These are phyloP conservation scores for Durio zibethinus DNA, from an alignment of 345 rosid genomes.

Conservation along the genomic window DNA sequence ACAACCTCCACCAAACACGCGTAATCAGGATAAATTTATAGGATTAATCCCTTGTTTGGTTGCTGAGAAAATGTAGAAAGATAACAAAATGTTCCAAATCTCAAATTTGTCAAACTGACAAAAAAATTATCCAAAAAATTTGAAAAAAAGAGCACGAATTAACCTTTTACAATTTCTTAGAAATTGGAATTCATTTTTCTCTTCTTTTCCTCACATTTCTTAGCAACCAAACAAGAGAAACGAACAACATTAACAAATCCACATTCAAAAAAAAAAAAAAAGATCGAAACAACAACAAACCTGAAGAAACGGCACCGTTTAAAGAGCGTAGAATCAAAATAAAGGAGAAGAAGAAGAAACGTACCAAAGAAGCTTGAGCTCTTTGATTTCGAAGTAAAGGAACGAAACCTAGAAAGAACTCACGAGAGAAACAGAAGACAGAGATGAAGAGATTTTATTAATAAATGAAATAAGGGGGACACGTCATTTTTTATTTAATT, in stretches of 20 bases:
- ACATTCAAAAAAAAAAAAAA: slow-evolving; percentile 18
- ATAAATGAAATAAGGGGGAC: slow-evolving; percentile 2
- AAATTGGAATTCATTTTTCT: slow-evolving; percentile 14
- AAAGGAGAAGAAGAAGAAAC: slow-evolving; percentile 16
- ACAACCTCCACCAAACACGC: not conserved
- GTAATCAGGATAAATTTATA: not conserved
- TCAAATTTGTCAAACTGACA: no score
- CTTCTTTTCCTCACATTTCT: slow-evolving; percentile 20
- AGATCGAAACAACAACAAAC: slow-evolving; percentile 15
- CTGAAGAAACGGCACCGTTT: not conserved
- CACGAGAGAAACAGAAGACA: not conserved
- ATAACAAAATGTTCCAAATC: not conserved
- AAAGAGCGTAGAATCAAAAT: not conserved
- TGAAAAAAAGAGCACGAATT: not conserved
- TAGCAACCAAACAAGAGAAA: slow-evolving; percentile 25
- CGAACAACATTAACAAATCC: slow-evolving; percentile 13
- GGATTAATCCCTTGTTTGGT: slow-evolving; percentile 10
- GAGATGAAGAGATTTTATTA: not conserved
- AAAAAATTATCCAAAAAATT: not conserved
- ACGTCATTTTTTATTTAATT: slow-evolving; percentile 5
- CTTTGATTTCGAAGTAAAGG: slow-evolving; percentile 45
- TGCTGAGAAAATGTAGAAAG: slow-evolving; percentile 16
- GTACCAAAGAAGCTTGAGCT: slow-evolving; percentile 36
- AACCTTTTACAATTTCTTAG: not conserved
- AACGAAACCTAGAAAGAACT: slow-evolving; percentile 33